Evolutionary conservation across 345 rosid species (phyloP), one percentile per base, ranked within the genome.

Genomic region (Noccaea bulbosa): DNA sequence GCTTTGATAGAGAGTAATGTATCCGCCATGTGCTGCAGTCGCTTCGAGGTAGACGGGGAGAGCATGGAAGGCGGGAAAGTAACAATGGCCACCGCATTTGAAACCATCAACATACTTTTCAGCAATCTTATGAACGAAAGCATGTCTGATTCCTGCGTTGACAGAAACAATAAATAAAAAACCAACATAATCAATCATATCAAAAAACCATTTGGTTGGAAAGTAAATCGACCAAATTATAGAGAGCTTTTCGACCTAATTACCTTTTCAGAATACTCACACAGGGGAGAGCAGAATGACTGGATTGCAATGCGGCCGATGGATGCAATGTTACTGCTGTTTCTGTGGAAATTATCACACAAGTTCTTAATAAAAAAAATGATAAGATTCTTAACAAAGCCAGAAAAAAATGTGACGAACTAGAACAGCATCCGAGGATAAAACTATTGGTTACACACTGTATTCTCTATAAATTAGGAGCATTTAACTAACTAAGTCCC

Each of bases 1-100:
- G 97, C 96, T 80, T 73, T 87, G 76, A 91, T 93, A 15, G 99
- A 91, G 66, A 91, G 78, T 77, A 94, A 82, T 32, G 85, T 84
- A 81, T 91, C 97, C 0, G 95, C 87, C 93, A 89, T 84, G 77
- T 88, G 96, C 74, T 88, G 96, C 88, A 82, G 87, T 85, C 97
- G 83, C 77, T 79, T 91, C 35, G 89, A 77, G 44, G 81, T 69
- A 32, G 95, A 82, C 8, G 81, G 78, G 11, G 96, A 89, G 77
- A 94, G 88, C 35, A 89, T 79, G 34, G 95, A 84, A 8, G 90
- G 80, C 3, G 90, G 88, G 69, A 91, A 94, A 61, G 93, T 87
- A 57, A 91, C 43, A 62, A 89, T 56, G 70, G 88, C 95, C 59
- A 91, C 96, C 35, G 88, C 90, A 81, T 91, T 91, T 62, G 97